Evolutionary conservation across 768 basidiomycete genomes (phyloP).

Genomic region (Gymnopilus dilepis): DNA sequence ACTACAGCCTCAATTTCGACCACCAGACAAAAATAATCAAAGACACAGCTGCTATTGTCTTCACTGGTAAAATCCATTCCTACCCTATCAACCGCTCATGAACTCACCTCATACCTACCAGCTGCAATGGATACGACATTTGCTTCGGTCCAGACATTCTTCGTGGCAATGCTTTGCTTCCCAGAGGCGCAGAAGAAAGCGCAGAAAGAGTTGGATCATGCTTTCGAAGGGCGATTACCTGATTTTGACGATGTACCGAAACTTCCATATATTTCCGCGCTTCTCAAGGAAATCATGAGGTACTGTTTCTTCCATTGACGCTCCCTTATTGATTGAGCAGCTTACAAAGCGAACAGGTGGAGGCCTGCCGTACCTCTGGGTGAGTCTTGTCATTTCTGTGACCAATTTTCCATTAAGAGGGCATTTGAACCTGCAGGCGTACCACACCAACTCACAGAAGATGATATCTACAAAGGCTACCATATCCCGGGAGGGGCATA

Average conservation of each 20-base stretch:
- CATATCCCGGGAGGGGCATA: conserved; percentile 45
- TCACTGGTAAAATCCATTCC: conserved; percentile 22
- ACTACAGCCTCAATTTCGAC: conserved; percentile 17
- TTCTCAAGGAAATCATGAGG: conserved; percentile 12
- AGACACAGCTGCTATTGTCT: conserved; percentile 44
- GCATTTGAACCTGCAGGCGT: conserved; percentile 32
- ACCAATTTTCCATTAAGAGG: no score
- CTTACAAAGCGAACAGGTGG: no score
- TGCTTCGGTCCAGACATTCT: not conserved
- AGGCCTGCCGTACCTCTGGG: conserved; percentile 9
- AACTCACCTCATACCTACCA: no score
- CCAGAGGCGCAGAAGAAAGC: conserved; percentile 10
- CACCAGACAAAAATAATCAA: conserved; percentile 29
- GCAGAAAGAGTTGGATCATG: conserved; percentile 15
- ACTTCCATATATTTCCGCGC: conserved; percentile 10
- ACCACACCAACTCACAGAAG: conserved; percentile 36
- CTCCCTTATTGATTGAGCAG: no score
- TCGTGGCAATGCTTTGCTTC: conserved; percentile 9
- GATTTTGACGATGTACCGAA: conserved; percentile 11
- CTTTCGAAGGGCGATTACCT: conserved; percentile 10
- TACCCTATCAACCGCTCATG: no score
- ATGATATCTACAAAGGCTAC: conserved; percentile 50
- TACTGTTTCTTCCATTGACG: not conserved
- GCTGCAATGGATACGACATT: conserved; percentile 9
- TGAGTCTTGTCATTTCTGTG: not conserved